Evolutionary conservation across 192 early-diverging fungal species (phyloP).

Genomic region (Rhizophagus sp.): DNA sequence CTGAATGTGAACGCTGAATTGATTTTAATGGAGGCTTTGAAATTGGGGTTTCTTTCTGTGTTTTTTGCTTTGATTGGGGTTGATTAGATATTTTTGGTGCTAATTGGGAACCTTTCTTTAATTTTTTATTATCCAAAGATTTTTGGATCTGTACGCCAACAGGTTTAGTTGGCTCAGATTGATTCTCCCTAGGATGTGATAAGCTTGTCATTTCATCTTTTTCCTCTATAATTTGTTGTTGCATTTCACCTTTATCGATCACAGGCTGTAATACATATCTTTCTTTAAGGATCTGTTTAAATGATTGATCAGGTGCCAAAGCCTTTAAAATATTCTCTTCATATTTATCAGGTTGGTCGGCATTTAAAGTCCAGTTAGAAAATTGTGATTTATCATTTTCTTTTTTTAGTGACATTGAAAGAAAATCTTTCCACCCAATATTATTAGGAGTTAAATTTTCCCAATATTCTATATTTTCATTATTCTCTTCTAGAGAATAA

Average conservation of each 20-base stretch:
- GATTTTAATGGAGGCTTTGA: background rate
- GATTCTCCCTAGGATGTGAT: background rate
- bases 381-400: background rate
- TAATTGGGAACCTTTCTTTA: background rate
- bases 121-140: background rate
- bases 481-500: background rate
- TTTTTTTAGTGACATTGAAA: background rate
- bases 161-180: background rate
- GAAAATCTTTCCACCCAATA: background rate
- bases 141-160: background rate
- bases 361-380: background rate
- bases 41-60: background rate
- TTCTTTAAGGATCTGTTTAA: background rate
- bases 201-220: background rate
- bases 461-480: background rate
- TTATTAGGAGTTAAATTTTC: background rate
- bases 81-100: background rate
- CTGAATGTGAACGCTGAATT: background rate
- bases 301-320: background rate
- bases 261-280: background rate
- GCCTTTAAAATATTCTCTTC: background rate
- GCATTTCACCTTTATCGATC: background rate
- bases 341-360: background rate
- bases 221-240: background rate
- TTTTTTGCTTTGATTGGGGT: background rate